Base-by-base conservation (phyloP, 2,329 filamentous ascomycete species). In the Penicillium frequentans region DNA sequence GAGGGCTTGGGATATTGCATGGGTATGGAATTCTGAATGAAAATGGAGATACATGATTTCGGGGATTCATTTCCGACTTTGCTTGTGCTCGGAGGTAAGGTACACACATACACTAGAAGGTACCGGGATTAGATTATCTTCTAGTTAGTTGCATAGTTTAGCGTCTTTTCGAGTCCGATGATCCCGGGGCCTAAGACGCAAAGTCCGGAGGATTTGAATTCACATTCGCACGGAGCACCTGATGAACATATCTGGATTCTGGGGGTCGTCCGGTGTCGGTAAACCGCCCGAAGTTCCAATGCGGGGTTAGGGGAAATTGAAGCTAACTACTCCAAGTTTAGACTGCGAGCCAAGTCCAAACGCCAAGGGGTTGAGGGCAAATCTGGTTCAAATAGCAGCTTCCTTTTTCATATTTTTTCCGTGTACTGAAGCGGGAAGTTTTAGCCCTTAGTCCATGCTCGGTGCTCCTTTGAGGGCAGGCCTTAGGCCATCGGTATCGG, bases 211-310 rank as follows among this genome's bases (percentile, higher is more conserved):
- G 39, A 23, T 23, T 23, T 42, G 5, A 7, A 13, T 42, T 21
- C 39, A 19, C 21, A 42, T 23, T 42, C 39, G 19, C 39, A 23
- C 39, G 39, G 39, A 13, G 39, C 39, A 23, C 39, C 35, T 5
- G 10, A 39, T 39, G 35, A n/a, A 39, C 39, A 42, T 16, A 31
- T 48, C 16, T 37, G 13, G 19, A 21, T 19, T 39, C 35, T 10
- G 35, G 35, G 35, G 35, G 31, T n/a, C 45, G 42, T 52, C 50
- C 39, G 50, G 43, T 59, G 39, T 52, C 57, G 56, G 58, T 49
- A 46, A 21, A 37, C 29, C 52, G 45, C 49, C 58, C 56, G 58
- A 59, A 49, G 33, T 54, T 57, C 48, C 56, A 53, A 37, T 54
- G 55, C 48, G 55, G 48, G 57, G 55, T 53, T 47, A 33, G n/a